Conservation (phyloP, 2,329 filamentous ascomycete species). For the Penicillium sp. region DNA sequence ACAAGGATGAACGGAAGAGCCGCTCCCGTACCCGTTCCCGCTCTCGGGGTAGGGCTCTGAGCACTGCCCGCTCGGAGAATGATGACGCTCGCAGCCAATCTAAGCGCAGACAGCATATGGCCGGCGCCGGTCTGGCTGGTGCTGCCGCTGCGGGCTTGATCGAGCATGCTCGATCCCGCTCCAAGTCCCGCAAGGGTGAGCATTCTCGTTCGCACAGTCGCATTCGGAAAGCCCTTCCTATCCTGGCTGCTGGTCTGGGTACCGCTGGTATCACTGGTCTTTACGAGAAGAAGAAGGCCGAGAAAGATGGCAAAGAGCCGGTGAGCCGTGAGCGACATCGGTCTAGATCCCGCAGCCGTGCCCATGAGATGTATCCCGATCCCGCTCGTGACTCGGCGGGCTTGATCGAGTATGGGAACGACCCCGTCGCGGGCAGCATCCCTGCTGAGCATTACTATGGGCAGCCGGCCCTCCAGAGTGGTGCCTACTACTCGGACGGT, state of each 20-base stretch:
- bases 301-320: constrained; percentile 54
- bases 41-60: constrained; percentile 37
- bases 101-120: constrained; percentile 59
- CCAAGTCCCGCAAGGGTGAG: constrained; percentile 51
- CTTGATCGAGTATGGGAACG: constrained; percentile 64
- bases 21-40: constrained; percentile 49
- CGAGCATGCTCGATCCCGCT: constrained; percentile 58
- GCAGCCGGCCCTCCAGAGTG: constrained; percentile 37
- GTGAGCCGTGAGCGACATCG: constrained; percentile 38
- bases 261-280: constrained; percentile 61
- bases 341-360: constrained; percentile 48
- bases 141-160: constrained; percentile 63
- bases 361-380: constrained; percentile 40
- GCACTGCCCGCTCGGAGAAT: constrained; percentile 27
- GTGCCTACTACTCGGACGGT: constrained; percentile 41
- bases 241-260: constrained; percentile 60
- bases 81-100: constrained; percentile 36
- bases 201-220: constrained; percentile 55
- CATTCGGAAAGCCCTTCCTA: constrained; percentile 56
- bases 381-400: constrained; percentile 45
- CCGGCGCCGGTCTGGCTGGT: constrained; percentile 61
- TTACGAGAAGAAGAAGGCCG: constrained; percentile 63
- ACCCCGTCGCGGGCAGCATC: constrained; percentile 59
- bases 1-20: constrained; percentile 49
- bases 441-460: constrained; percentile 48